Conservation (phyloP, 2,329 filamentous ascomycete species). For the Escovopsis sp. region DNA sequence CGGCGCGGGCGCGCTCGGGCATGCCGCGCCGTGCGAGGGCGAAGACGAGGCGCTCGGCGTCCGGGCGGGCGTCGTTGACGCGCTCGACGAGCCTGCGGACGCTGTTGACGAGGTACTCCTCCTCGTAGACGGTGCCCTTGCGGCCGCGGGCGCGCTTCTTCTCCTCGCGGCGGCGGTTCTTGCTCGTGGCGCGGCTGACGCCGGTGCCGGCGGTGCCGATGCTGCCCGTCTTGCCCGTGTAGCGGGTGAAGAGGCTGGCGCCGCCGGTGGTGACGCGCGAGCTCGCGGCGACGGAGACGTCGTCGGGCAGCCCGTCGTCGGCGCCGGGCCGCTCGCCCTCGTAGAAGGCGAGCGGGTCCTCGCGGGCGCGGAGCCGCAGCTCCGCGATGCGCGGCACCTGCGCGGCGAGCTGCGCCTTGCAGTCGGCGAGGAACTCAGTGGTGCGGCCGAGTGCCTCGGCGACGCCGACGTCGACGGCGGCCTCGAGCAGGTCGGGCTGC, state of each 20-base stretch:
- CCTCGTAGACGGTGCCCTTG: constrained; percentile 95
- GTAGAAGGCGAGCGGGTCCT: constrained; percentile 80
- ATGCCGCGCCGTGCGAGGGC: constrained; percentile 68
- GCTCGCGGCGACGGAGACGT: constrained; percentile 72
- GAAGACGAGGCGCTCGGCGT: constrained; percentile 60
- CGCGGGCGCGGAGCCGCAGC: constrained; percentile 62
- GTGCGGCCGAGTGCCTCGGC: constrained; percentile 67
- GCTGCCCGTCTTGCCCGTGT: constrained; percentile 56
- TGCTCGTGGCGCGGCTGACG: constrained; percentile 65
- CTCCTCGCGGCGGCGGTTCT: constrained; percentile 81
- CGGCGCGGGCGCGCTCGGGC: constrained; percentile 70
- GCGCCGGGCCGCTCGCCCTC: constrained; percentile 52
- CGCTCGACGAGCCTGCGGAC: constrained; percentile 71
- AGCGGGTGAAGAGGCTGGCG: constrained; percentile 83
- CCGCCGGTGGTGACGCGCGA: constrained; percentile 62
- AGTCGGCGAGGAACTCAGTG: constrained; percentile 88
- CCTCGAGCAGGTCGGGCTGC: constrained; percentile 46
- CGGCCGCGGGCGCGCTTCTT: constrained; percentile 88
- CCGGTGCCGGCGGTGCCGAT: constrained; percentile 56
- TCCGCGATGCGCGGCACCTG: constrained; percentile 80
- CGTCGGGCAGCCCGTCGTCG: constrained; percentile 67
- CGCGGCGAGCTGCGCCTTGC: constrained; percentile 66
- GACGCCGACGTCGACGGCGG: constrained; percentile 63
- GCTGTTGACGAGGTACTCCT: constrained; percentile 88
- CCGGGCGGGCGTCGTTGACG: constrained; percentile 56